Evolutionary conservation across 2,329 filamentous ascomycete species (phyloP), one percentile per base, ranked within the genome.

Genomic region (Fusarium begoniae): DNA sequence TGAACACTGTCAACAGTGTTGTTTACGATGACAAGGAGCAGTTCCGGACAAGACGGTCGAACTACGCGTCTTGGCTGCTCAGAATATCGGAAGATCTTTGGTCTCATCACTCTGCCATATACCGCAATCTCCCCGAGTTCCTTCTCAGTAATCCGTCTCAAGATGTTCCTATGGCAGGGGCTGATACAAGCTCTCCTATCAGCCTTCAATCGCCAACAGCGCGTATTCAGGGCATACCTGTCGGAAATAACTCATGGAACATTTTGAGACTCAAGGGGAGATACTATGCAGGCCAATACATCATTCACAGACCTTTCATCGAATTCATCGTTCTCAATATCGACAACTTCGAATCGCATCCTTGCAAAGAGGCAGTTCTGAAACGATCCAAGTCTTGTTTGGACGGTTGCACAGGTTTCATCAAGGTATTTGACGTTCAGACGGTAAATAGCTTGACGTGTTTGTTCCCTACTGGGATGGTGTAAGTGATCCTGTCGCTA

Each of bases 181-280:
- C 22, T 8, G 68, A 71, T 5, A 17, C 28, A 3, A 51, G 5
- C 1, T 71, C 69, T 3, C 69, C 67, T 3, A 32, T n/a, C 2
- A 71, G 56, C 8, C 48, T 70, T 0, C 63, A 58, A 1, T 67
- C 64, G 0, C 64, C 64, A 9, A 58, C 44, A 22, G 50, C 64
- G 2, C 61, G 44, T 0, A 67, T 67, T 0, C 64, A 38, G 11
- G 18, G 30, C 5, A 24, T 67, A 0, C 62, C 56, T 0, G 51
- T 73, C 1, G 72, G 74, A 0, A 81, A 81, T n/a, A 75, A 80
- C n/a, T 72, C 77, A 0, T 80, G 79, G 80, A 81, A 81, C 13
- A 77, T 81, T 0, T 30, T 80, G 0, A 57, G 80, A 24, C 70
- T 81, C 1, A 73, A 78, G 32, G 79, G 80, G 1, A 63, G 80